Conservation (phyloP, 2,329 filamentous ascomycete species). For the Arthroderma sp. region DNA sequence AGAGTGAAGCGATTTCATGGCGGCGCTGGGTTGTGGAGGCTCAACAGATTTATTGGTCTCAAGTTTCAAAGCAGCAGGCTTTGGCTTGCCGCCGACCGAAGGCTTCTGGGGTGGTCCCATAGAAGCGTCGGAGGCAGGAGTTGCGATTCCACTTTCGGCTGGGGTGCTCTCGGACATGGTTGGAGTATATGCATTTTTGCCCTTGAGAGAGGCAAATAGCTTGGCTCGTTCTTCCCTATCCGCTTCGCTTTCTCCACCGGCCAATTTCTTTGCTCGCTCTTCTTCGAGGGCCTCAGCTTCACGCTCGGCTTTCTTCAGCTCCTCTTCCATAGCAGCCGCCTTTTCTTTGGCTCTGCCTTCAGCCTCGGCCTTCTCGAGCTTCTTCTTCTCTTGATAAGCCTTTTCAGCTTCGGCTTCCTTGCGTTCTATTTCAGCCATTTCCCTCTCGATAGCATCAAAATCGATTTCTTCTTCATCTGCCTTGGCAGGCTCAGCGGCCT, state of each 20-base stretch:
- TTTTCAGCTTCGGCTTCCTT: constrained; percentile 34
- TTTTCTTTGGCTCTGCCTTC: constrained; percentile 35
- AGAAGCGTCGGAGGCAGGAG: constrained; percentile 30
- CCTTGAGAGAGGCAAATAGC: constrained; percentile 33
- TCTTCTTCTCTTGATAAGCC: constrained; percentile 55
- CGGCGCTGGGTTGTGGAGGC: constrained; percentile 82
- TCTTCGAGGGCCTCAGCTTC: constrained; percentile 37
- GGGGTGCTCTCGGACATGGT: constrained; percentile 24
- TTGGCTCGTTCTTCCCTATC: constrained; percentile 24
- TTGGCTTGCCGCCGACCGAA: constrained; percentile 50
- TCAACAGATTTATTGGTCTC: constrained; percentile 77
- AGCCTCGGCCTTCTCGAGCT: constrained; percentile 52
- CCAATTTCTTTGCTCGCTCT: constrained; percentile 30
- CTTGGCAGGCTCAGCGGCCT: constrained; percentile 19
- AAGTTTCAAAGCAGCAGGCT: constrained; percentile 81
- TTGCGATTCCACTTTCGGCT: constrained; percentile 33
- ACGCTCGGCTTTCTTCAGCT: constrained; percentile 36
- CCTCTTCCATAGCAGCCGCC: constrained; percentile 30
- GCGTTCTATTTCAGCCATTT: constrained; percentile 34
- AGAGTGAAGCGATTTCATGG: constrained; percentile 83
- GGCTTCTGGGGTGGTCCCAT: constrained; percentile 42
- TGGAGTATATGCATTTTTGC: constrained; percentile 22
- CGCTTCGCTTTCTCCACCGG: constrained; percentile 22
- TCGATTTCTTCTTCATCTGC: constrained; percentile 31
- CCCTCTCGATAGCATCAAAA: constrained; percentile 34